Percentiles rank a stretch among this genome's conserved stretches.
These are phyloP conservation scores for Penicillium turbatum DNA, from an alignment of 495 filamentous ascomycete species.

Conservation along the genomic window DNA sequence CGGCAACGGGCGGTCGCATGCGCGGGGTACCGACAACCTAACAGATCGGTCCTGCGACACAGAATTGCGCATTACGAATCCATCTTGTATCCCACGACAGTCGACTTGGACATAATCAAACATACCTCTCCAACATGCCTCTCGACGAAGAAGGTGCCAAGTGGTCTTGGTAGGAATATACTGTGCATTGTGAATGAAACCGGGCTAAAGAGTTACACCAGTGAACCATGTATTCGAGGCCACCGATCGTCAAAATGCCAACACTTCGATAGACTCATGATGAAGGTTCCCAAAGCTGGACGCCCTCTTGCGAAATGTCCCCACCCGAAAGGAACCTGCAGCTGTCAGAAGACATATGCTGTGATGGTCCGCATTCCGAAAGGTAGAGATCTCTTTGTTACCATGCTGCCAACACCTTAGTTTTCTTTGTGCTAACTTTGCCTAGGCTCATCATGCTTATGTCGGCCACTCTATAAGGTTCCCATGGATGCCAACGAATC, in stretches of 20 bases:
- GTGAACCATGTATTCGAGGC: constrained; percentile 79
- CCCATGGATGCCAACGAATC: constrained; percentile 17
- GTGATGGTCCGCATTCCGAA: constrained; percentile 52
- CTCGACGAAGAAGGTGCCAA: constrained; percentile 45
- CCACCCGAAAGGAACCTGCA: constrained; percentile 61
- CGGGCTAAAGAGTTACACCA: constrained; percentile 24
- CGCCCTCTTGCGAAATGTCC: constrained; percentile 73
- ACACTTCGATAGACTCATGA: constrained; percentile 69
- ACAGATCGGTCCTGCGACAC: neutral
- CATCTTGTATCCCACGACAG: neutral
- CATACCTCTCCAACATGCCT: constrained; percentile 35
- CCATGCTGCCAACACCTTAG: neutral
- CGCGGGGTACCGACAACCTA: constrained; percentile 4
- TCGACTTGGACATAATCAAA: neutral
- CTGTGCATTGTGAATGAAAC: neutral
- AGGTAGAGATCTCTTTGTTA: constrained; percentile 25
- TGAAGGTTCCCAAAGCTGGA: constrained; percentile 76
- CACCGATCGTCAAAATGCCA: constrained; percentile 82
- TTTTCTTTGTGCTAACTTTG: constrained; percentile 2
- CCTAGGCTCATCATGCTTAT: constrained; percentile 36
- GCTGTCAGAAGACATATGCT: constrained; percentile 48
- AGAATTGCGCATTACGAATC: constrained; percentile 4
- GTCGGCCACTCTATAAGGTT: constrained; percentile 42
- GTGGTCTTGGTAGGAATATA: constrained; percentile 47
- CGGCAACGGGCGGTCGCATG: constrained; percentile 2